phyloP scores from a whole-genome alignment of 1,284 basidiomycete species.

The Tylopilus sp. region DNA sequence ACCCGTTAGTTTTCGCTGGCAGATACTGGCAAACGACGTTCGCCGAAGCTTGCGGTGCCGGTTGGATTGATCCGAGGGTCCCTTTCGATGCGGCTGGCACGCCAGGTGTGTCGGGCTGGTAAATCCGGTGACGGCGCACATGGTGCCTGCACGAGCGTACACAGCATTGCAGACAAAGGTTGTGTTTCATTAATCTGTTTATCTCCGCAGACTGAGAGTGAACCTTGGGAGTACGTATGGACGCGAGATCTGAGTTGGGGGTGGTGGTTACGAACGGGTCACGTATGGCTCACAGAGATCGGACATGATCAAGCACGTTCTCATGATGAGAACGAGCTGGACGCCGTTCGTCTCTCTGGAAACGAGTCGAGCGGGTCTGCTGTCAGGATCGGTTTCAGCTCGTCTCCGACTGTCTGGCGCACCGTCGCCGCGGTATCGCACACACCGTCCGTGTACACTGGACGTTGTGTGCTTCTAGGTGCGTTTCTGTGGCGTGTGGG shows the following conservation, averaged over 20 bases:
- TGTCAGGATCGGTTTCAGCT: constrained; percentile 20
- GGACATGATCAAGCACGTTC: constrained; percentile 8
- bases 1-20: constrained; percentile 7
- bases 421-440: background rate
- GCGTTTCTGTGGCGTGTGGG: constrained; percentile 24
- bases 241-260: constrained; percentile 5
- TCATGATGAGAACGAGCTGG: constrained; percentile 9
- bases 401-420: constrained; percentile 4
- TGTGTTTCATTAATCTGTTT: constrained; percentile 15
- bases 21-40: constrained; percentile 2
- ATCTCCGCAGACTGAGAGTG: constrained; percentile 26
- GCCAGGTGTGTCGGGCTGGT: constrained; percentile 1
- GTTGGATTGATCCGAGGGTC: constrained; percentile 8
- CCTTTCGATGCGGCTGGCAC: constrained; percentile 1
- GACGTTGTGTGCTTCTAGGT: background rate
- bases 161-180: constrained; percentile 2
- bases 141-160: background rate
- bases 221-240: constrained; percentile 3
- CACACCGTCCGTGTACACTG: background rate
- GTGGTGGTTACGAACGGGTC: constrained; percentile 11
- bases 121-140: constrained; percentile 7
- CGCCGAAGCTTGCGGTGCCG: constrained; percentile 9
- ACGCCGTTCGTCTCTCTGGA: constrained; percentile 28
- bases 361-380: constrained; percentile 12
- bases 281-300: too few relatives aligned